Base-by-base conservation (phyloP, 768 basidiomycete species). In the Udeniomyces megalosporus region DNA sequence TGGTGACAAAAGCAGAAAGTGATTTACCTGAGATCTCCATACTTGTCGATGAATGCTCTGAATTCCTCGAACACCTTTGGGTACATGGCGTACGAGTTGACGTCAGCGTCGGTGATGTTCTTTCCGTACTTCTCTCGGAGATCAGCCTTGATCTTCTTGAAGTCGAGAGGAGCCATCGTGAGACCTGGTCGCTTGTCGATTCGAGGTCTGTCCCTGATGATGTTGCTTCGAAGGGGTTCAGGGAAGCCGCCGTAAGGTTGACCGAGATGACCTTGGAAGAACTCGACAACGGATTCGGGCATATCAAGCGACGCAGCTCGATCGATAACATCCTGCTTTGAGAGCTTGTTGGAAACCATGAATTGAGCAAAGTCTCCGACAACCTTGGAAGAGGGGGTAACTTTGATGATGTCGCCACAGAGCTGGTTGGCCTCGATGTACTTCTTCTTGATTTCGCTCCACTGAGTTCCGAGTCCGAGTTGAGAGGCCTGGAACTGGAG, bases 301-400 rank as follows among this genome's bases (percentile, higher is more conserved):
- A 99, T 96, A 75, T 99, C 95, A 64, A 99, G 83, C 62, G 82
- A 80, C 47, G 87, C 86, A 47, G 93, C 95, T 55, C 84, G 82
- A 10, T 82, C 80, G 61, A 92, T 72, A 32, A 99, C 91, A 62
- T 96, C 85, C 68, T 84, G 76, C 75, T 90, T 89, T 58, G 83
- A 80, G 63, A 97, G 78, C 66, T 83, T 82, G 78, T 97, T 97
- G 67, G 88, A 87, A 38, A 90, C 92, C 90, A 96, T 92, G 85
- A 86, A 95, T 75, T 99, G 95, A 20, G 95, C 95, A 75, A 99
- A 95, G 77, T 99, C 95, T 28, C 95, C 95, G 53, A 96, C 92
- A 52, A 93, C 89, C 78, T 97, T 99, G 47, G 95, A 97, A 14
- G 95, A 95, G 32, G 95, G 95, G 28, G 95, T 99, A 69, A 97